Conservation (phyloP, 192 early-diverging fungal genomes). For the Backusella circina region DNA sequence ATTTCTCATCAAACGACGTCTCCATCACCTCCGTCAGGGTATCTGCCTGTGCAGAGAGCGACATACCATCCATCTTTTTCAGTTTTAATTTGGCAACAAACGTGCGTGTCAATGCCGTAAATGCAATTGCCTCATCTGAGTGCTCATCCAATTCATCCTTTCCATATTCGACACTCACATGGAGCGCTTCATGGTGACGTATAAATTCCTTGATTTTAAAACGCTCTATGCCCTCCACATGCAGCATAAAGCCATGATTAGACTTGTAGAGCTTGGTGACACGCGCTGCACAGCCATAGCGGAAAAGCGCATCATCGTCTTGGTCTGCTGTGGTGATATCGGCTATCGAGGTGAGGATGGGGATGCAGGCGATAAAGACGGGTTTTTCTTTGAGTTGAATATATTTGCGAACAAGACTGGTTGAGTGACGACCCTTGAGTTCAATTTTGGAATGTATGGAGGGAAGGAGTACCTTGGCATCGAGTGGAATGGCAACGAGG, state of each 20-base stretch:
- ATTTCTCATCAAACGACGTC: slow-evolving; percentile 63
- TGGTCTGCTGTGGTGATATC: background rate
- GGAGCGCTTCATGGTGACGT: slow-evolving; percentile 42
- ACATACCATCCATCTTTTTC: slow-evolving; percentile 53
- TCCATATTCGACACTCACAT: slow-evolving; percentile 34
- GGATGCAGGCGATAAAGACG: slow-evolving; percentile 39
- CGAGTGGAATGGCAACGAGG: slow-evolving; percentile 42
- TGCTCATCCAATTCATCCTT: slow-evolving; percentile 37
- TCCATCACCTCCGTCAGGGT: slow-evolving; percentile 69
- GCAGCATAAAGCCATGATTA: slow-evolving; percentile 56
- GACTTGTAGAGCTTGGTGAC: slow-evolving; percentile 49
- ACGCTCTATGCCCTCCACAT: slow-evolving; percentile 59
- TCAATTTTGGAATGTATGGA: slow-evolving; percentile 53
- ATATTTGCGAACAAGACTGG: slow-evolving; percentile 44
- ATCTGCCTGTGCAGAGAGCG: slow-evolving; percentile 59
- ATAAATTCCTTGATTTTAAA: slow-evolving; percentile 49
- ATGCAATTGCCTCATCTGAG: slow-evolving; percentile 44
- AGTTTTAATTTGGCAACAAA: slow-evolving; percentile 50
- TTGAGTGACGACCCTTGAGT: slow-evolving; percentile 52
- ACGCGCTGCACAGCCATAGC: slow-evolving; percentile 47
- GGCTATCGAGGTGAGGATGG: background rate
- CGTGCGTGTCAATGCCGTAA: slow-evolving; percentile 47
- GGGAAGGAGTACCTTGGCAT: slow-evolving; percentile 59
- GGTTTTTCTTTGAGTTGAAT: background rate
- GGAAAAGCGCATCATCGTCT: slow-evolving; percentile 15